Conservation (phyloP, 2,329 filamentous ascomycete genomes). For the Cladosporium sp. region DNA sequence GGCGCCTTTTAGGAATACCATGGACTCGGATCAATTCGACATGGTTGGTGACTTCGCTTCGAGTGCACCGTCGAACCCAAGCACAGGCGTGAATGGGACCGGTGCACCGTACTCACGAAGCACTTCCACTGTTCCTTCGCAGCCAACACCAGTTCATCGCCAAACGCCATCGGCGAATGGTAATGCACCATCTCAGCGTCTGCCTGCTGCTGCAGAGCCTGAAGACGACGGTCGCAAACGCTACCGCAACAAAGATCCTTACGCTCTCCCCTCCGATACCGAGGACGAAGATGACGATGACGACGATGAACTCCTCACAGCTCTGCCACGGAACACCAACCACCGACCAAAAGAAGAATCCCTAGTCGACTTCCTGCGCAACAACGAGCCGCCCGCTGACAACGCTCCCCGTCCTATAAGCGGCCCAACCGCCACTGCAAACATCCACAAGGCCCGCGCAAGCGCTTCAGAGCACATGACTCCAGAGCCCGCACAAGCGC, state of each 20-base stretch:
- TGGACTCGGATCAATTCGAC: constrained; percentile 75
- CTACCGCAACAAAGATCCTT: constrained; percentile 77
- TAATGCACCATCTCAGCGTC: neutral
- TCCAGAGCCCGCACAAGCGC: constrained; percentile 5
- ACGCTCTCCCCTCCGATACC: constrained; percentile 70
- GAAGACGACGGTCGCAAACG: constrained; percentile 60
- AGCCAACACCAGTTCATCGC: neutral
- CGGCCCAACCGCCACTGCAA: constrained; percentile 12
- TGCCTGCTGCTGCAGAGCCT: neutral
- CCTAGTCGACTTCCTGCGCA: constrained; percentile 68
- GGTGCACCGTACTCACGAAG: neutral
- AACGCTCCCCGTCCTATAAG: constrained; percentile 14
- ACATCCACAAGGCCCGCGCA: constrained; percentile 17
- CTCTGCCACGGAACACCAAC: constrained; percentile 37
- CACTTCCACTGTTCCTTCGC: neutral
- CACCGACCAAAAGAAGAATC: constrained; percentile 54
- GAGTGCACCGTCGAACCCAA: neutral
- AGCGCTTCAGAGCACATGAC: constrained; percentile 21
- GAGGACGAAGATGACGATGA: constrained; percentile 55
- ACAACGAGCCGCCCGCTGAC: constrained; percentile 57
- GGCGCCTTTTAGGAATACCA: constrained; percentile 77
- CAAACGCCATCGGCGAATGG: neutral
- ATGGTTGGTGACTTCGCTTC: neutral
- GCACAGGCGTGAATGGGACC: neutral
- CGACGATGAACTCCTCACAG: constrained; percentile 40